Evolutionary conservation across 352 stramenopile species (phyloP), one percentile per base, ranked within the genome.

Genomic region (Thraustochytrium sp.): DNA sequence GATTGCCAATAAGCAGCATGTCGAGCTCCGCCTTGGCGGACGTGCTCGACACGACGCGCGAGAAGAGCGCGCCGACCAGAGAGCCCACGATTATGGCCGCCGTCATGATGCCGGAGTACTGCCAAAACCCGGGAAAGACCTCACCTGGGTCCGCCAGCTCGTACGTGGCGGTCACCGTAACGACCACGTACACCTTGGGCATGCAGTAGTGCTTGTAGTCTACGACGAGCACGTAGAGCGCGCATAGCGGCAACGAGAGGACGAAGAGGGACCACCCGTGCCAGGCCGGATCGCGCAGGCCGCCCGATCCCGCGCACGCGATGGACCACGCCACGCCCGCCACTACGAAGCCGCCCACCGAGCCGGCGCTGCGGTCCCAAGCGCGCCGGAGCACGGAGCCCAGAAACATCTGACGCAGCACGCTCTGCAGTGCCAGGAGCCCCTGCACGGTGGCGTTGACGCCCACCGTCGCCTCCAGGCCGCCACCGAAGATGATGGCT

Each of bases 181-280:
- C 59, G 9, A 72, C 46, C 8, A 26, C 59, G 36, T 72, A 72
- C 59, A 72, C 59, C 36, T 72, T 72, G 59, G n/a, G 26, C 9
- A 72, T 72, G 13, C 26, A 72, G 59, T 72, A 72, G 13, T 31
- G 59, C 9, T 49, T 18, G 59, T 72, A 72, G 59, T 72, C n/a
- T 46, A 31, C 26, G 23, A 5, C 40, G 1, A 72, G 13, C 13
- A 49, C 34, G 26, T 49, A 26, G 59, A 26, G 31, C 26, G 26
- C 40, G 59, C 46, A 72, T 9, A 72, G 9, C 8, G 59, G 59
- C 9, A 72, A 21, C 34, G 36, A 13, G 26, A 72, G 36, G 8
- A 72, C 16, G 21, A 72, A 9, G 16, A 72, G 40, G 21, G 59
- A n/a, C 59, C 59, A 72, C n/a, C 59, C 59, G 13, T 29, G 8